Conservation (phyloP, 177 flowering plant species). For the Telopea speciosissima region DNA sequence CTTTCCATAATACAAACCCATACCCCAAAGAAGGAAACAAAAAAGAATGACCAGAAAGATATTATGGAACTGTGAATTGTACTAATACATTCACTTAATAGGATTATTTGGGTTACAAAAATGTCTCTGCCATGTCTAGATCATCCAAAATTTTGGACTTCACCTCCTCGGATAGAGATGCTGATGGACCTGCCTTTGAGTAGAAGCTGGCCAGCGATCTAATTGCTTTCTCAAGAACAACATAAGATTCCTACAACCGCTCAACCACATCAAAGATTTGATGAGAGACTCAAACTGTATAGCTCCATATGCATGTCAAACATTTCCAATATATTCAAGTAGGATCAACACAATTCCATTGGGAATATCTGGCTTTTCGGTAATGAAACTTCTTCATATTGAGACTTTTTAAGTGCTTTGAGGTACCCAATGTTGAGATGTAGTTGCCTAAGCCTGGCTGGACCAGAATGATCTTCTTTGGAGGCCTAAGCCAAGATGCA, state of each 20-base stretch:
- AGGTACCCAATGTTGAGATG: not conserved
- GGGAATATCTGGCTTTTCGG: not conserved
- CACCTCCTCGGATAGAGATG: constrained; percentile 67
- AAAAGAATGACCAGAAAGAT: not conserved
- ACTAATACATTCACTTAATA: not conserved
- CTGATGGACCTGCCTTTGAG: constrained; percentile 94
- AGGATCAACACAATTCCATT: not conserved
- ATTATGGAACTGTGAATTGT: not conserved
- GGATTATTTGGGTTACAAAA: constrained; percentile 25
- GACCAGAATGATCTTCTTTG: too few species aligned
- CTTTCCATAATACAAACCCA: too few species aligned
- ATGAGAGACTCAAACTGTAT: not conserved
- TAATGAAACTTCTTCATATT: not conserved
- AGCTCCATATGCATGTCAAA: not conserved
- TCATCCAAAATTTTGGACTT: constrained; percentile 60
- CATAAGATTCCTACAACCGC: constrained; percentile 71
- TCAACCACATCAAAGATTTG: not conserved
- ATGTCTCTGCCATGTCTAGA: constrained; percentile 58
- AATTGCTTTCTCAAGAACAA: constrained; percentile 66
- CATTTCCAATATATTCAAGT: not conserved
- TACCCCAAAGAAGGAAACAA: not conserved
- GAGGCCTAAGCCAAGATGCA: too few species aligned
- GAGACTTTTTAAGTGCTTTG: not conserved
- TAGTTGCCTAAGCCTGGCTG: too few species aligned
- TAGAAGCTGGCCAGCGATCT: constrained; percentile 82